Percentiles rank a stretch among this genome's conserved stretches.
Conservation (phyloP, 768 basidiomycete species). For the Suillus tomentosus region DNA sequence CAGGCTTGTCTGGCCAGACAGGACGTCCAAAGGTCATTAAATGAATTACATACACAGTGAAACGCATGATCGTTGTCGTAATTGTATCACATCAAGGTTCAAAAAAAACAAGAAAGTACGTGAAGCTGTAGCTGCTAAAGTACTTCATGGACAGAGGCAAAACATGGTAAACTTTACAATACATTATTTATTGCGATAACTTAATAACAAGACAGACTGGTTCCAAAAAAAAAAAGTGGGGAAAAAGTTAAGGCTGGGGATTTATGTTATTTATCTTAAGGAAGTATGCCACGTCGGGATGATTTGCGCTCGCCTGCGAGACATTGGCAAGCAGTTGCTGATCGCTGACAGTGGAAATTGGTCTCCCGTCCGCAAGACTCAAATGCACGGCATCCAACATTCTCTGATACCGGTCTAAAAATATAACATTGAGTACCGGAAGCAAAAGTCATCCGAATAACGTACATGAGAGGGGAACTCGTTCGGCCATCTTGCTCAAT, state of each 20-base stretch:
- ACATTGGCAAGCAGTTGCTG: slow-evolving; percentile 16
- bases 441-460: slow-evolving; percentile 8
- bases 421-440: neutral
- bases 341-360: slow-evolving; percentile 14
- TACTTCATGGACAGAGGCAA: neutral
- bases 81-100: neutral
- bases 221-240: neutral
- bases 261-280: slow-evolving; percentile 10
- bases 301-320: slow-evolving; percentile 12
- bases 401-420: slow-evolving; percentile 25
- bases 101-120: neutral
- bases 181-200: slow-evolving; percentile 11
- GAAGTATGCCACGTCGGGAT: slow-evolving; percentile 18
- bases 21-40: neutral
- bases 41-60: neutral
- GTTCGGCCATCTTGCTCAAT: slow-evolving; percentile 62
- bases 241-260: neutral
- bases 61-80: neutral
- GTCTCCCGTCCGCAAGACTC: slow-evolving; percentile 13
- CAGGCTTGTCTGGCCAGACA: neutral
- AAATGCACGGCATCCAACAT: slow-evolving; percentile 21
- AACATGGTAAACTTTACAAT: neutral
- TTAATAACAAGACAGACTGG: neutral
- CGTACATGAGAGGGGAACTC: slow-evolving; percentile 63
- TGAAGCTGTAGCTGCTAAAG: neutral